Evolutionary conservation across 2,329 filamentous ascomycete genomes (phyloP).

Genomic region (Apiospora aurea): DNA sequence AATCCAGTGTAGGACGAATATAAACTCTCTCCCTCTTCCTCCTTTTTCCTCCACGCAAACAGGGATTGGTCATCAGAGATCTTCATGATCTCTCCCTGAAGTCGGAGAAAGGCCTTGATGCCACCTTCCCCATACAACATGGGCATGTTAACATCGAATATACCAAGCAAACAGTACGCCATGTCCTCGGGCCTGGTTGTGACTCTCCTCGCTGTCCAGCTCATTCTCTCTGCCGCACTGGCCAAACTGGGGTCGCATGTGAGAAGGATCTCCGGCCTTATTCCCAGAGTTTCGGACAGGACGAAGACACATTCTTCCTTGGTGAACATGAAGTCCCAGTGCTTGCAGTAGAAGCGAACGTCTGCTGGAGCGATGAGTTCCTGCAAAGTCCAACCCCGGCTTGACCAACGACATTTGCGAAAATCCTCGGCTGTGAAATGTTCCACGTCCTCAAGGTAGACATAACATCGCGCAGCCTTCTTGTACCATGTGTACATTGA

Average conservation of each 20-base stretch:
- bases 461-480: slow-evolving; percentile 6
- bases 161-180: slow-evolving; percentile 31
- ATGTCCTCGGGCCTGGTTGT: slow-evolving; percentile 30
- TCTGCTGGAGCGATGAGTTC: slow-evolving; percentile 13
- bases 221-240: slow-evolving; percentile 16
- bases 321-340: neutral
- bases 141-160: slow-evolving; percentile 31
- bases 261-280: neutral
- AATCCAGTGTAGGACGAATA: neutral
- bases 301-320: neutral
- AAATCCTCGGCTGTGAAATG: neutral
- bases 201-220: slow-evolving; percentile 28
- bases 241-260: neutral
- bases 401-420: neutral
- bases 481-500: slow-evolving; percentile 17
- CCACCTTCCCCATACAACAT: slow-evolving; percentile 30
- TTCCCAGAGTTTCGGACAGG: neutral
- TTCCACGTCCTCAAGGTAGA: slow-evolving; percentile 6
- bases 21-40: neutral
- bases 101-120: slow-evolving; percentile 28
- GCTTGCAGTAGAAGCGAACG: neutral
- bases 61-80: slow-evolving; percentile 20
- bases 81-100: slow-evolving; percentile 31
- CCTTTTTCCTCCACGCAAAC: slow-evolving; percentile 8
- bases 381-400: slow-evolving; percentile 19